Percentiles rank a stretch among this genome's conserved stretches.
phyloP scores from a whole-genome alignment of 192 early-diverging fungal genomes.

The Irineochytrium annulatum region DNA sequence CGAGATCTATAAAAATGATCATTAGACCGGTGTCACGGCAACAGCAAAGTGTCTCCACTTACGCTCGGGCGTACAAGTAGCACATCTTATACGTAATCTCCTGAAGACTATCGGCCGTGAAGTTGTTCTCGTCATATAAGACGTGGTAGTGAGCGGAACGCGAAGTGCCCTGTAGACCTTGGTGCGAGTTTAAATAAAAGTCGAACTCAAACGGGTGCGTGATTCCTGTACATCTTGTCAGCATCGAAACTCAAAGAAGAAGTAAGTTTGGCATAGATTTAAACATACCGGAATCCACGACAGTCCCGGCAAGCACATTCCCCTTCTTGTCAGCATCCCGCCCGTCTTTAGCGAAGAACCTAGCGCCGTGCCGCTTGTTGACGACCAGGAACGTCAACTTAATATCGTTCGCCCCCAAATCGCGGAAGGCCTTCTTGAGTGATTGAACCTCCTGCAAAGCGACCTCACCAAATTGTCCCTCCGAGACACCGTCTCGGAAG shows the following conservation, averaged over 20 bases:
- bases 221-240: constrained; percentile 30
- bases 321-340: constrained; percentile 65
- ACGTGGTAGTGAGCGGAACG: constrained; percentile 86
- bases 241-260: constrained; percentile 48
- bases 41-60: constrained; percentile 3
- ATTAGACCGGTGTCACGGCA: not conserved
- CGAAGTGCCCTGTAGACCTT: constrained; percentile 86
- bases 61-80: constrained; percentile 69
- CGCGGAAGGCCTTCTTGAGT: constrained; percentile 37
- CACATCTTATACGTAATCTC: constrained; percentile 81
- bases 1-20: constrained; percentile 44
- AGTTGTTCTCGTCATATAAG: constrained; percentile 77
- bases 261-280: constrained; percentile 1
- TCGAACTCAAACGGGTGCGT: constrained; percentile 80
- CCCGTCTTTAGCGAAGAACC: constrained; percentile 64
- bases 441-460: constrained; percentile 47
- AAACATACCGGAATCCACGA: constrained; percentile 45
- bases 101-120: constrained; percentile 73
- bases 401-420: constrained; percentile 18
- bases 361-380: constrained; percentile 56
- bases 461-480: constrained; percentile 51
- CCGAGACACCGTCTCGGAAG: constrained; percentile 67
- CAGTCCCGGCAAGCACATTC: constrained; percentile 80
- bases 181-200: constrained; percentile 82
- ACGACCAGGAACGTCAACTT: constrained; percentile 51